Evolutionary conservation across 1,284 basidiomycete genomes (phyloP).

Genomic region (Pseudozyma pruni): DNA sequence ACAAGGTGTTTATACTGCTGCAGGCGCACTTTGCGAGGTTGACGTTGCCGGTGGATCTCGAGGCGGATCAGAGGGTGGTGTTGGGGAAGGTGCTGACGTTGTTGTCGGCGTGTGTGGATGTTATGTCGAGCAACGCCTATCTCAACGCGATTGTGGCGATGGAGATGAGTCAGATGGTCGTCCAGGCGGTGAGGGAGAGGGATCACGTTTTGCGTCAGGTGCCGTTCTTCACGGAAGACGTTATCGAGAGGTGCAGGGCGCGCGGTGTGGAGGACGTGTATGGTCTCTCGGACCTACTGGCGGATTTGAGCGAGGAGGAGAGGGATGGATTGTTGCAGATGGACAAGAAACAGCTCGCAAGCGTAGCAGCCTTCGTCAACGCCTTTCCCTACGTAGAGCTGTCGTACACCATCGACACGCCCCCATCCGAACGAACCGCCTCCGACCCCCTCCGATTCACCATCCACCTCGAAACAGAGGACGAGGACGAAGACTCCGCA

Average conservation of each 20-base stretch:
- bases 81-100: slow-evolving; percentile 86
- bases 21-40: slow-evolving; percentile 97
- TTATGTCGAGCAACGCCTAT: slow-evolving; percentile 96
- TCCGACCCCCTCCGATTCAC: slow-evolving; percentile 84
- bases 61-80: slow-evolving; percentile 86
- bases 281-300: slow-evolving; percentile 56
- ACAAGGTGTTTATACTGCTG: slow-evolving; percentile 96
- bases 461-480: slow-evolving; percentile 81
- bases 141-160: slow-evolving; percentile 93
- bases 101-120: slow-evolving; percentile 82
- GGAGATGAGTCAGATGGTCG: slow-evolving; percentile 99
- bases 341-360: slow-evolving; percentile 76
- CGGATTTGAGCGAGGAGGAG: slow-evolving; percentile 57
- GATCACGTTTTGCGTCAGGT: slow-evolving; percentile 82
- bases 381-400: slow-evolving; percentile 77
- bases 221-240: slow-evolving; percentile 83
- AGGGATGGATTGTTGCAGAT: slow-evolving; percentile 81
- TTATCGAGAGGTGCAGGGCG: slow-evolving; percentile 82
- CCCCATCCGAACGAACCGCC: slow-evolving; percentile 75
- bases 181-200: slow-evolving; percentile 96
- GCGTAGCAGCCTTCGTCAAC: slow-evolving; percentile 75
- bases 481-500: slow-evolving; percentile 75
- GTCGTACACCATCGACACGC: slow-evolving; percentile 75
- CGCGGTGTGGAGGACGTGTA: slow-evolving; percentile 63
- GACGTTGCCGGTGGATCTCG: slow-evolving; percentile 89